These are phyloP conservation scores for Candida ortonii DNA, from an alignment of 805 yeast genomes.

Conservation along the genomic window DNA sequence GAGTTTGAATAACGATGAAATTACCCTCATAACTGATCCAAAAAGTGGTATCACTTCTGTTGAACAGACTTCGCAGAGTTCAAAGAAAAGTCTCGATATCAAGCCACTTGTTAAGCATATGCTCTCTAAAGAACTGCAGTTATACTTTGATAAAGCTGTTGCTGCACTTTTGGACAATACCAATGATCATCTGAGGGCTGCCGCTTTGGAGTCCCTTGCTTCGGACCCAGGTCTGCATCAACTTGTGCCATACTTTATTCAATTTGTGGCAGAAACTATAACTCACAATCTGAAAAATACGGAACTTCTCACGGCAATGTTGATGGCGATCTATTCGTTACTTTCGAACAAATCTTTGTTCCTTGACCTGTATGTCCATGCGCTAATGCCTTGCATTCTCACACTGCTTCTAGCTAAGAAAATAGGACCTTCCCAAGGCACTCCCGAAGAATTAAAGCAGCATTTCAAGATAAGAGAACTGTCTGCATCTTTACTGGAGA, in stretches of 20 bases:
- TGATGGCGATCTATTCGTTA: conserved; percentile 83
- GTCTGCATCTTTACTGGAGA: conserved; percentile 78
- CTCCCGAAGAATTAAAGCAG: conserved; percentile 25
- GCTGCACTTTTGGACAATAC: conserved; percentile 66
- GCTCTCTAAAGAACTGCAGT: conserved; percentile 86
- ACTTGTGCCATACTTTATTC: conserved; percentile 92
- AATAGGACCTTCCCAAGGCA: conserved; percentile 50
- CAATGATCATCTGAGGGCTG: conserved; percentile 58
- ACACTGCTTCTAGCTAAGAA: conserved; percentile 86
- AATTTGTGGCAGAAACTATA: conserved; percentile 92
- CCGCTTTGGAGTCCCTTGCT: conserved; percentile 80
- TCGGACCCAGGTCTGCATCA: conserved; percentile 97
- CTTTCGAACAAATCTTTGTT: conserved; percentile 81
- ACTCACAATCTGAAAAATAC: conserved; percentile 80
- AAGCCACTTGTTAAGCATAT: conserved; percentile 95
- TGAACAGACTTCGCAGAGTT: conserved; percentile 22
- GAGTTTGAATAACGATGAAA: conserved; percentile 48
- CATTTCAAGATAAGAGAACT: conserved; percentile 74
- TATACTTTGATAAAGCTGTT: conserved; percentile 88
- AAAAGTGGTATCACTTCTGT: conserved; percentile 29
- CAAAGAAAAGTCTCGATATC: conserved; percentile 54
- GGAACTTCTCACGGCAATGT: conserved; percentile 71
- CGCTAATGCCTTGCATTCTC: conserved; percentile 92
- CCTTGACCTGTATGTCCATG: conserved; percentile 93
- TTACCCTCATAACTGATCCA: conserved; percentile 29